Evolutionary conservation across 345 rosid genomes (phyloP).

Genomic region (Crucihimalaya himalaica): DNA sequence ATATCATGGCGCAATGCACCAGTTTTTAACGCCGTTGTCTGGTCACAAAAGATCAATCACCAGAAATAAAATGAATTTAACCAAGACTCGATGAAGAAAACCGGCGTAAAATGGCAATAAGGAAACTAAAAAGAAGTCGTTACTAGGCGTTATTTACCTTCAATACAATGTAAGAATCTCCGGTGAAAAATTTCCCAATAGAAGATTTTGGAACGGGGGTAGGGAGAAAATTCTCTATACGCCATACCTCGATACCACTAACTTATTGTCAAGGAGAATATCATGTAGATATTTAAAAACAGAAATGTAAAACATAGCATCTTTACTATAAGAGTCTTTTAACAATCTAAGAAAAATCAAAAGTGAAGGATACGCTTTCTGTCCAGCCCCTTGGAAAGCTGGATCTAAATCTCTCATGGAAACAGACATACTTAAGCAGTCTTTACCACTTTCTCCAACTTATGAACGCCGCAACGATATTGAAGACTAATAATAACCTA

Average conservation of each 20-base stretch:
- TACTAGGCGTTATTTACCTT: slow-evolving; percentile 52
- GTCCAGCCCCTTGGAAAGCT: slow-evolving; percentile 98
- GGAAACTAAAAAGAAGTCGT: background rate
- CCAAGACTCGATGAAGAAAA: background rate
- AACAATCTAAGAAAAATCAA: background rate
- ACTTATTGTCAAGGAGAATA: slow-evolving; percentile 53
- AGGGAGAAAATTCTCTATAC: slow-evolving; percentile 87
- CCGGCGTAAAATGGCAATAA: background rate
- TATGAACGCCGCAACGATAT: slow-evolving; percentile 37
- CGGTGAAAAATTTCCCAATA: slow-evolving; percentile 84
- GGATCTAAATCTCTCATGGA: slow-evolving; percentile 98
- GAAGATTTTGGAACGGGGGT: slow-evolving; percentile 67
- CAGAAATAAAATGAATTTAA: background rate
- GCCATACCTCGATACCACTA: slow-evolving; percentile 97
- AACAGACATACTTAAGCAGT: slow-evolving; percentile 66
- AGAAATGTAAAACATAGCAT: slow-evolving; percentile 6
- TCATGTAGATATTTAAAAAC: slow-evolving; percentile 16
- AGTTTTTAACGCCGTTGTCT: slow-evolving; percentile 77
- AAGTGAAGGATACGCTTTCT: slow-evolving; percentile 87
- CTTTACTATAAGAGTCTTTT: background rate
- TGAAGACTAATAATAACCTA: slow-evolving; percentile 40
- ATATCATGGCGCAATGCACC: slow-evolving; percentile 86
- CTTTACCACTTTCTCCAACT: slow-evolving; percentile 41
- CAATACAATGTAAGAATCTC: slow-evolving; percentile 91
- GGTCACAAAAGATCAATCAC: slow-evolving; percentile 16